Base-by-base conservation (phyloP, 225 moss, liverwort and hornwort genomes). In the Straminergon stramineum region DNA sequence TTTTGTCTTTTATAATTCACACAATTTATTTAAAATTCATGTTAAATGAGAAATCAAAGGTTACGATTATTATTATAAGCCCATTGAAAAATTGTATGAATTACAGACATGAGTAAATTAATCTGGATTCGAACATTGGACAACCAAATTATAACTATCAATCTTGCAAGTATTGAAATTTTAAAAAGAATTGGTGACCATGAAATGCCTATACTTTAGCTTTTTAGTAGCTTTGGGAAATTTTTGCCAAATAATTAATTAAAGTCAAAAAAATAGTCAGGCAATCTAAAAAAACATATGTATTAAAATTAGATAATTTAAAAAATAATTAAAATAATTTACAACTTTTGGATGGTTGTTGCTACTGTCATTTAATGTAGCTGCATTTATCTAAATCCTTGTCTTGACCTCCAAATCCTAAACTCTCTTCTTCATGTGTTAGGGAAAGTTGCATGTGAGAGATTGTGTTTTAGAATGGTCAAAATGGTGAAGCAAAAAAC, bases 51-150 rank as follows among this genome's bases (percentile, higher is more conserved):
- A 58, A 58, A 58, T 57, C 11, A 39, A 58, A 8, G 27, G n/a
- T 26, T 32, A 9, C 0, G 16, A 15, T 5, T 39, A 17, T 26
- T n/a, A 48, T 9, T 21, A 13, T 4, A 45, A 15, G 26, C 3
- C 3, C 16, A 73, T 73, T 8, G 9, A 22, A 73, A 9, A 8
- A 2, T 34, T 21, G 1, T 10, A n/a, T 4, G 26, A 56, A 79
- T 24, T 57, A 15, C 2, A 17, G 1, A 26, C 1, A 26, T 1
- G 0, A 56, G 37, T 3, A 26, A 57, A 57, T n/a, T n/a, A n/a
- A n/a, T n/a, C 0, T 10, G 4, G 27, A n/a, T n/a, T 79, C 57
- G 11, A 79, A 27, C 7, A 57, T 57, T 57, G 0, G 2, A 79
- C 10, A n/a, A n/a, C n/a, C 79, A 17, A n/a, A 57, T n/a, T 57